Base-by-base conservation (phyloP, 2,329 filamentous ascomycete genomes). In the Lasiodiplodia sp. region DNA sequence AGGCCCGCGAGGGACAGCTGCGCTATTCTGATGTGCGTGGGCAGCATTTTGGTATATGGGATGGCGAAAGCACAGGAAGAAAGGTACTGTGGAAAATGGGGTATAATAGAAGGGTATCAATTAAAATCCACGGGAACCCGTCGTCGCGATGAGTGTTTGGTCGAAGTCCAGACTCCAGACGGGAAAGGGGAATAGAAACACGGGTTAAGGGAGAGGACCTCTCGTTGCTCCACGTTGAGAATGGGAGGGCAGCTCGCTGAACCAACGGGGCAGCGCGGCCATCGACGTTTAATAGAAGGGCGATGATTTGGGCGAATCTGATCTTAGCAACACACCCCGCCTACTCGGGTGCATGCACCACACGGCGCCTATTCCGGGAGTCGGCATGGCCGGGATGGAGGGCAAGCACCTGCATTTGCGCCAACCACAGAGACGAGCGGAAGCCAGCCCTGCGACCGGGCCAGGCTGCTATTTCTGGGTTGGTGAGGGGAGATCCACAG, bases 21-120 rank as follows among this genome's bases (percentile, higher is more conserved):
- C 16, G 77, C 76, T 52, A 79, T 69, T 68, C 77, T 77, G 68
- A 81, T 73, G 37, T 77, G 76, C 25, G 75, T 74, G 12, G 78
- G 78, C 69, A 80, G 77, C 77, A 79, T 75, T 74, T 78, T 78
- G 75, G 79, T 77, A n/a, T 40, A 31, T 23, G 21, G 37, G 2
- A 47, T n/a, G 25, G 47, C 38, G 14, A 18, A 25, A 38, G 38
- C 38, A 66, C 11, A 38, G 3, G 44, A 23, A 25, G 25, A 28
- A 62, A 38, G 21, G n/a, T 63, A 63, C 8, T 16, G 47, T n/a
- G 37, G 14, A 21, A 38, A 52, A 25, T 14, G 12, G 53, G 23
- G 55, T 53, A 53, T 60, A 60, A 18, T 34, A 23, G 37, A 66
- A n/a, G 34, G 37, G n/a, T 34, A 51, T 40, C 28, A 37, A 55